Percentiles rank a stretch among this genome's conserved stretches.
phyloP scores from a whole-genome alignment of 805 yeast species.

The Wickerhamiella dianesei region DNA sequence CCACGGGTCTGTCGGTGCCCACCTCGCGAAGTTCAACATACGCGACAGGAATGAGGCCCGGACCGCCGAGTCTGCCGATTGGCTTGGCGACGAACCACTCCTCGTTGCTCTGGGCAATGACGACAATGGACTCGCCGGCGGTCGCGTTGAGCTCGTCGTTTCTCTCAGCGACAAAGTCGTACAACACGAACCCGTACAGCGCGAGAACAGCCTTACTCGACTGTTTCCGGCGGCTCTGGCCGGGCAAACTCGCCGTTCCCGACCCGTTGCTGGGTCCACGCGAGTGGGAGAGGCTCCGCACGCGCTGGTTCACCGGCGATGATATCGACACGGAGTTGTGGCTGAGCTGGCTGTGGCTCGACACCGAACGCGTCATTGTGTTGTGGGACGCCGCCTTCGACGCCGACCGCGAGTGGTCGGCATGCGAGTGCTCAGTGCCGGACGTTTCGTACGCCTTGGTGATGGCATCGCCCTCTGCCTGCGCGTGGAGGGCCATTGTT shows the following conservation, averaged over 20 bases:
- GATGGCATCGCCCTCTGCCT: background rate
- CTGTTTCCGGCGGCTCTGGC: slow-evolving; percentile 5
- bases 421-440: background rate
- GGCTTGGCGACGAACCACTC: slow-evolving; percentile 99
- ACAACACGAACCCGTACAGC: slow-evolving; percentile 72
- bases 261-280: slow-evolving; percentile 1
- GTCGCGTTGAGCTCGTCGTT: slow-evolving; percentile 72
- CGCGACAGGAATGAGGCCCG: slow-evolving; percentile 87
- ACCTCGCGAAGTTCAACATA: slow-evolving; percentile 80
- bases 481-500: slow-evolving; percentile 15
- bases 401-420: slow-evolving; percentile 11
- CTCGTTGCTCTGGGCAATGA: slow-evolving; percentile 89
- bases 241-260: slow-evolving; percentile 5
- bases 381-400: slow-evolving; percentile 2
- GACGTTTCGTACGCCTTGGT: background rate
- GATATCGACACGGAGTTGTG: background rate
- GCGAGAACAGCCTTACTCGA: slow-evolving; percentile 25
- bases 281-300: background rate
- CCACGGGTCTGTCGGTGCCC: slow-evolving; percentile 45
- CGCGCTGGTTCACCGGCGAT: background rate
- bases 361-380: background rate
- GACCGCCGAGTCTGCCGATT: slow-evolving; percentile 88
- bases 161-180: slow-evolving; percentile 70
- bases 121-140: slow-evolving; percentile 79
- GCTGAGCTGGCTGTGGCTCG: background rate